Evolutionary conservation across 2,329 filamentous ascomycete genomes (phyloP), one percentile per base, ranked within the genome.

Genomic region (Aureobasidium mangrovei): DNA sequence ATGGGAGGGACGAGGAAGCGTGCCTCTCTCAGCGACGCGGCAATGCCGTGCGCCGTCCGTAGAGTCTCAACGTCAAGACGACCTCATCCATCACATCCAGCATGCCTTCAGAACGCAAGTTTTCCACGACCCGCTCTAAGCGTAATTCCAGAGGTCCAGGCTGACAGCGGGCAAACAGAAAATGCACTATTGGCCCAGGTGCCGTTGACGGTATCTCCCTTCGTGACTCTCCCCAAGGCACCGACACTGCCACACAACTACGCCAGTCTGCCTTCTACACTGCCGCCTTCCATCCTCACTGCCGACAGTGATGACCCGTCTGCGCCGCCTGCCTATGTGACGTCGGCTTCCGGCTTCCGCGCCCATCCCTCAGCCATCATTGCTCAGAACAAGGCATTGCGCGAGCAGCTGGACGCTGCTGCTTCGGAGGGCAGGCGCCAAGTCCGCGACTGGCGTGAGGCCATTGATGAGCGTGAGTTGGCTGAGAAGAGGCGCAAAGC

Each of bases 191-290:
- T 98, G 44, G 87, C 91, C 61, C 93, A 98, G 73, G 83, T 97
- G 39, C 90, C 93, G 31, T 76, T 98, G 54, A 94, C 90, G 47
- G 90, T 97, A 42, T 96, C 91, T 3, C 93, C 93, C 28, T 96
- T 96, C 74, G 82, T 97, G 63, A 86, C 85, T 57, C 84, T 98
- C 32, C 93, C 93, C 8, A 85, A 88, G 31, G 86, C 91, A 28
- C 87, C 91, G 24, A 95, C 91, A 0, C 82, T 98, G 6, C 91
- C 93, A 27, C 97, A 97, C 75, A 95, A 89, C 62, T 97, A 96
- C 79, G 91, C 91, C 67, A 80, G 83, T 8, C 85, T 97, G 66
- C 88, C 91, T 0, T 91, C 89, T 0, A 86, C 89, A 2, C 81
- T 97, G 0, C 91, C 93, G 0, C 82, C 82, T 1, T 86, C 87